Conservation (phyloP, 2,329 filamentous ascomycete species). For the Scedosporium apiospermum region DNA sequence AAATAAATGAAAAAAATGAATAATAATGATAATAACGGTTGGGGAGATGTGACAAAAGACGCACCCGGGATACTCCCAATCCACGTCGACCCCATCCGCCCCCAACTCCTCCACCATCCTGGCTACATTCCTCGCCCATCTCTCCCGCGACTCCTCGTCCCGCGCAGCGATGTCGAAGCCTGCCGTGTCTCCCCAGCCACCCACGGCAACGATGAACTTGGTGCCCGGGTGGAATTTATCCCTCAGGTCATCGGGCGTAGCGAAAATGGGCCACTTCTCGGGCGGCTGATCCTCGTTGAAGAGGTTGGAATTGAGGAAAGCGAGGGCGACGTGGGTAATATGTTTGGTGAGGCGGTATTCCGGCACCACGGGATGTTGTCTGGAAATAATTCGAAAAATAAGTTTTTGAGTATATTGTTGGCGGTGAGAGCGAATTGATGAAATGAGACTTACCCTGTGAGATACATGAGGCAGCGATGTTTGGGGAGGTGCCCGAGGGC, state of each 20-base stretch:
- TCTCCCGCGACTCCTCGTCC: slow-evolving; percentile 37
- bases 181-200: slow-evolving; percentile 62
- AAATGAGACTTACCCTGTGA: slow-evolving; percentile 32
- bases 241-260: slow-evolving; percentile 25
- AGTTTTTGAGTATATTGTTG: background rate
- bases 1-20: background rate
- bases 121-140: slow-evolving; percentile 55
- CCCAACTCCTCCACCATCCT: slow-evolving; percentile 51
- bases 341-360: slow-evolving; percentile 23
- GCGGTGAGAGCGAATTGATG: background rate
- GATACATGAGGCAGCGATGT: slow-evolving; percentile 34
- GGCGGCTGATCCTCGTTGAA: slow-evolving; percentile 36
- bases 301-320: slow-evolving; percentile 43
- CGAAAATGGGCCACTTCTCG: slow-evolving; percentile 42
- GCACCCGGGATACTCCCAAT: slow-evolving; percentile 55
- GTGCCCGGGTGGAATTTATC: slow-evolving; percentile 39
- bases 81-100: slow-evolving; percentile 54
- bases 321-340: slow-evolving; percentile 49
- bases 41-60: no score
- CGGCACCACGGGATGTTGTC: slow-evolving; percentile 38
- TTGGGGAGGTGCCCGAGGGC: background rate
- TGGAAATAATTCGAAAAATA: slow-evolving; percentile 14
- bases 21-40: background rate
- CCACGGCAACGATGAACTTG: slow-evolving; percentile 61
- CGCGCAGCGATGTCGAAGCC: slow-evolving; percentile 52